These are phyloP conservation scores for Cryptosporidium xiaoi DNA, from an alignment of 169 alveolate genomes.

Conservation along the genomic window DNA sequence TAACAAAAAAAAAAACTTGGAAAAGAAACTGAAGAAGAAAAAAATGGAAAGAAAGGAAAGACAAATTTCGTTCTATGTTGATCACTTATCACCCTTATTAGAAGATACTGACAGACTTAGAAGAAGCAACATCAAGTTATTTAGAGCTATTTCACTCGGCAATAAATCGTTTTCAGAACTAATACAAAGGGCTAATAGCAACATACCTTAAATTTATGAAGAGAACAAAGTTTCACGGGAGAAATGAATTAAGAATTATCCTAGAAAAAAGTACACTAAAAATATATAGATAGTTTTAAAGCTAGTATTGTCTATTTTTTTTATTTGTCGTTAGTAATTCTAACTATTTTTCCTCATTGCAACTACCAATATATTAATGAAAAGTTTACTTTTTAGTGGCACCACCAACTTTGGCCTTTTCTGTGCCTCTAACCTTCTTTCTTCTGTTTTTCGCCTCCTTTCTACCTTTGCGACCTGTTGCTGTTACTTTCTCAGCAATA, in stretches of 20 bases:
- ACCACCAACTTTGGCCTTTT: slow-evolving; percentile 80
- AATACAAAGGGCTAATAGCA: too few species aligned
- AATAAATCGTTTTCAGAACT: not conserved
- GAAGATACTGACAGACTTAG: not conserved
- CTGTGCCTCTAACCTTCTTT: slow-evolving; percentile 85
- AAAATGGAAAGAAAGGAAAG: slow-evolving; percentile 20
- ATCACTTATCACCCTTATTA: slow-evolving; percentile 23
- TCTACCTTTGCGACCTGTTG: slow-evolving; percentile 88
- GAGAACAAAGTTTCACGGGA: too few species aligned
- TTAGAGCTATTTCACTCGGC: not conserved
- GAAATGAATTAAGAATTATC: not conserved
- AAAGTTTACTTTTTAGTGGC: slow-evolving; percentile 81
- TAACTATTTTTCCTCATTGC: too few species aligned
- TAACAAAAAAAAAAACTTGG: not conserved
- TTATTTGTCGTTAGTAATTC: not conserved
- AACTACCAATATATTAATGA: not conserved
- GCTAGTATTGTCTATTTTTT: not conserved
- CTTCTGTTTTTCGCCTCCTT: slow-evolving; percentile 89
- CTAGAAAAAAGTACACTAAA: not conserved
- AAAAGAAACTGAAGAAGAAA: slow-evolving; percentile 13
- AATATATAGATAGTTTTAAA: not conserved
- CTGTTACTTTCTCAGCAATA: slow-evolving; percentile 82
- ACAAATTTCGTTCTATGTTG: slow-evolving; percentile 2
- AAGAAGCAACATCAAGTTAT: slow-evolving; percentile 12
- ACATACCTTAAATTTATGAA: too few species aligned